Evolutionary conservation across 495 filamentous ascomycete genomes (phyloP), one percentile per base, ranked within the genome.

Genomic region (Pyrenula aspistea): DNA sequence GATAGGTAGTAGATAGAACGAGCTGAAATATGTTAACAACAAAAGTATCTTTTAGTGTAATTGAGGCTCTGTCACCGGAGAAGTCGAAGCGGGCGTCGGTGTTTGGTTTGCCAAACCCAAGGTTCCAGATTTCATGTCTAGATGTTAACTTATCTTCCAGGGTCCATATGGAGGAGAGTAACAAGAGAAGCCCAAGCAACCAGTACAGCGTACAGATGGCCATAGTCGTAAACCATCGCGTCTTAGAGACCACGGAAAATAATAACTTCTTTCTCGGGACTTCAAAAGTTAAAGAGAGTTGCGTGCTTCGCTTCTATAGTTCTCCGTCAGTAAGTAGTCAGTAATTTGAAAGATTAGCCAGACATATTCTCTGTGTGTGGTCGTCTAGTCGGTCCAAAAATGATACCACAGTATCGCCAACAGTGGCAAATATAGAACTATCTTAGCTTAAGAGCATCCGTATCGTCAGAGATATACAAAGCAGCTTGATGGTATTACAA

Each of bases 11-110:
- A 4, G 74, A 77, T 12, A 77, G 59, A 12, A 74, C 36, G 1
- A 67, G 51, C 53, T 81, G 76, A 0, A 75, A 75, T 2, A 62
- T 52, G 57, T 78, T 78, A 15, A 42, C 31, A n/a, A n/a, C n/a
- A n/a, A n/a, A n/a, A n/a, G n/a, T n/a, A n/a, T n/a, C n/a, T n/a
- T n/a, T n/a, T 8, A 42, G 31, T 15, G 15, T 8, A 42, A 42
- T 42, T 4, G 8, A 4, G 4, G 31, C 15, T 4, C 4, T 4
- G 15, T 8, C 8, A 15, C 15, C 15, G 4, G 8, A 15, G 31
- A 8, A 15, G 8, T 42, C 31, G 31, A 42, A 4, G 8, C 4
- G 8, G 4, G 31, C 31, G 15, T 15, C 15, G 8, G 15, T 8
- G 15, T 42, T 15, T 42, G 31, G 31, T 15, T 42, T 42, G 31